Percentiles rank a stretch among this genome's conserved stretches.
Conservation (phyloP, 2,329 filamentous ascomycete species). For the Xylaria sp. region DNA sequence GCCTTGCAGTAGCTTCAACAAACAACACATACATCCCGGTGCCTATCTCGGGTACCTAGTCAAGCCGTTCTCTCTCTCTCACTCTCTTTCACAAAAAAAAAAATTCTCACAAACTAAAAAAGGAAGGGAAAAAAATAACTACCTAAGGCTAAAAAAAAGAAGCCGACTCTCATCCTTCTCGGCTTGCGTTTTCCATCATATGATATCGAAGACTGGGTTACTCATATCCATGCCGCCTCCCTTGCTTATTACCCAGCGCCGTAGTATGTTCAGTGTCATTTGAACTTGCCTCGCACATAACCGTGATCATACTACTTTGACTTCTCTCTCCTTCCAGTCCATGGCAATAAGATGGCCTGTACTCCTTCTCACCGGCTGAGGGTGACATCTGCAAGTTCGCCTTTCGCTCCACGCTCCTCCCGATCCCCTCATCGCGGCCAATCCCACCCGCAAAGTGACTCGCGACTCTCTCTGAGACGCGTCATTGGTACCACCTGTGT, state of each 20-base stretch:
- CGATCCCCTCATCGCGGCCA: constrained; percentile 57
- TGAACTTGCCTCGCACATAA: constrained; percentile 15
- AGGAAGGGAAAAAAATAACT: not conserved
- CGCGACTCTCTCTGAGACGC: constrained; percentile 67
- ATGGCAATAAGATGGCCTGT: constrained; percentile 55
- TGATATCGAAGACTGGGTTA: constrained; percentile 12
- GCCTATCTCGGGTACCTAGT: not conserved
- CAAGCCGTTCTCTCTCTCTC: constrained; percentile 3
- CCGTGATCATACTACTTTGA: not conserved
- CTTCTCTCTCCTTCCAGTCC: constrained; percentile 24
- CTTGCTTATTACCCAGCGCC: constrained; percentile 18
- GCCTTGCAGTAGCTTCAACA: constrained; percentile 5
- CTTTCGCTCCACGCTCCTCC: constrained; percentile 56
- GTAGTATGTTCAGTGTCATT: constrained; percentile 24
- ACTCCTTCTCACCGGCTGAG: constrained; percentile 59
- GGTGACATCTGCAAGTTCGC: constrained; percentile 72
- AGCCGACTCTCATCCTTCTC: not conserved
- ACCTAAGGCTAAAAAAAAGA: not conserved
- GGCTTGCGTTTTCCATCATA: not conserved
- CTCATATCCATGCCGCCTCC: constrained; percentile 22
- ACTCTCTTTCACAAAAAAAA: not conserved
- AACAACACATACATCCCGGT: not conserved
- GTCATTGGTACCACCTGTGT: constrained; percentile 88
- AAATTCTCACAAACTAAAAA: not conserved
- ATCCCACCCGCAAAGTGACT: constrained; percentile 46